These are phyloP conservation scores for Pythium pyrilobum DNA, from an alignment of 352 stramenopile genomes.

Conservation along the genomic window DNA sequence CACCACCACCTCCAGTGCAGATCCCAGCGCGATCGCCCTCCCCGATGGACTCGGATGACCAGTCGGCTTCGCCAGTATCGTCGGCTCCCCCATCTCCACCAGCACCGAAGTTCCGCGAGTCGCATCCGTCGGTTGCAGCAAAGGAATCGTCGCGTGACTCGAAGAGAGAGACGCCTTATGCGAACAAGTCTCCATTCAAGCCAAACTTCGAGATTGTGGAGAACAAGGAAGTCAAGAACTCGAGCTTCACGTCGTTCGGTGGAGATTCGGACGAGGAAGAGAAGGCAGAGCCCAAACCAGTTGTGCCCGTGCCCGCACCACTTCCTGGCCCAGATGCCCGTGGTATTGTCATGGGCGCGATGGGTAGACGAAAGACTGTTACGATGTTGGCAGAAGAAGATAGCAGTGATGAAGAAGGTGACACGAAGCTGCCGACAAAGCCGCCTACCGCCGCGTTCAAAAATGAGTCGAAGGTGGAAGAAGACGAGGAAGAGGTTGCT, in stretches of 20 bases:
- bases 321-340: conserved; percentile 26
- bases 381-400: conserved; percentile 69
- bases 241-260: conserved; percentile 85
- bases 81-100: conserved; percentile 18
- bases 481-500: conserved; percentile 35
- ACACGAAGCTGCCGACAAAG: conserved; percentile 51
- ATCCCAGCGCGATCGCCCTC: neutral
- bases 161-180: conserved; percentile 22
- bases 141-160: conserved; percentile 3
- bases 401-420: conserved; percentile 72
- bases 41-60: conserved; percentile 10
- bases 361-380: conserved; percentile 63
- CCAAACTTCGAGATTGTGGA: conserved; percentile 77
- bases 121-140: conserved; percentile 6
- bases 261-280: conserved; percentile 76
- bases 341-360: conserved; percentile 52
- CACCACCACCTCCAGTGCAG: conserved; percentile 11
- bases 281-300: conserved; percentile 59
- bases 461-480: conserved; percentile 30
- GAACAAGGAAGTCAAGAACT: conserved; percentile 41
- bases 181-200: conserved; percentile 22
- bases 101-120: conserved; percentile 18
- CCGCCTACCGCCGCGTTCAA: conserved; percentile 33
- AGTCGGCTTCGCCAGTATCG: conserved; percentile 12
- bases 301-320: conserved; percentile 31